phyloP scores from a whole-genome alignment of 305 asterid species.

The Rubia tinctorum region DNA sequence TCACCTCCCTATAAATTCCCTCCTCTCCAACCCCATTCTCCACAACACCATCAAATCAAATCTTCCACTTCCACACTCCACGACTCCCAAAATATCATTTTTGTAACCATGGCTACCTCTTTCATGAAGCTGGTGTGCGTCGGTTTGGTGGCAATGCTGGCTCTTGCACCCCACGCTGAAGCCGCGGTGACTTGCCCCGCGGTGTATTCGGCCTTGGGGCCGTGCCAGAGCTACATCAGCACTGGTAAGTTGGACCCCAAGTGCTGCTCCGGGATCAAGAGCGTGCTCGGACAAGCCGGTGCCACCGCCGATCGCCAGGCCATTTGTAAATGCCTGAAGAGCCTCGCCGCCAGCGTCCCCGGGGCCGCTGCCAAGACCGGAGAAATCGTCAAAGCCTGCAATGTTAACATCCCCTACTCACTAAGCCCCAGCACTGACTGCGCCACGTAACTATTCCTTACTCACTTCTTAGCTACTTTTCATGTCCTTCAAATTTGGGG shows the following conservation, averaged over 20 bases:
- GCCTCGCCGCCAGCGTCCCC: not conserved
- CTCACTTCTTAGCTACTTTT: not conserved
- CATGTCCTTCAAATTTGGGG: too few relatives aligned
- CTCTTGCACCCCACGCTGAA: not conserved
- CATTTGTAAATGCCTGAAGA: not conserved
- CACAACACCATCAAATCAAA: not conserved
- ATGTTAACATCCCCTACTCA: not conserved
- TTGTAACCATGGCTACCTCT: not conserved
- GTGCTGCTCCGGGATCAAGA: not conserved
- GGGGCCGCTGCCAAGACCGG: not conserved
- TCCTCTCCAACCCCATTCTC: not conserved
- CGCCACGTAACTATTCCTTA: not conserved
- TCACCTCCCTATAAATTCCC: not conserved
- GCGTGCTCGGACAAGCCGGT: not conserved
- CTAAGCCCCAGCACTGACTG: conserved; percentile 6
- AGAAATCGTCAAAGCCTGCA: not conserved
- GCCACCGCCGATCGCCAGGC: not conserved
- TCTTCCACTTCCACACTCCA: not conserved
- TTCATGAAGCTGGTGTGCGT: not conserved
- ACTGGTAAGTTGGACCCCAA: not conserved
- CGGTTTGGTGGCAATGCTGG: not conserved
- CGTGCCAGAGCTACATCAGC: not conserved
- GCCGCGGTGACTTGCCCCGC: not conserved
- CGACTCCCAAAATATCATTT: not conserved
- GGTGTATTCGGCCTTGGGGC: not conserved